Percentiles rank a stretch among this genome's conserved stretches.
phyloP scores from a whole-genome alignment of 129 eudicot species.

The Logfia minima region DNA sequence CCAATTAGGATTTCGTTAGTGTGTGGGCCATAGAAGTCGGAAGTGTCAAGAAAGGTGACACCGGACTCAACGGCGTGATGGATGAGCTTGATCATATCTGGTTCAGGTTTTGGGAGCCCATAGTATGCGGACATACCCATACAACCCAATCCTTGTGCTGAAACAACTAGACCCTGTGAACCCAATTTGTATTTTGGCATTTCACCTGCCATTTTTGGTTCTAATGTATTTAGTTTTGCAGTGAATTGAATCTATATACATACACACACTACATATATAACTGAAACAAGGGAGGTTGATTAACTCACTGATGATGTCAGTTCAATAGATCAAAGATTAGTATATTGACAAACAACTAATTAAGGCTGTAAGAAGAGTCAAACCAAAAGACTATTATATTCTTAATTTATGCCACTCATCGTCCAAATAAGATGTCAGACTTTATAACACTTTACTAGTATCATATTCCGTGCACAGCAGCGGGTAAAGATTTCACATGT shows the following conservation, averaged over 20 bases:
- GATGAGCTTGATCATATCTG: slow-evolving; percentile 50
- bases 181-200: slow-evolving; percentile 45
- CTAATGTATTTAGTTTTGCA: not conserved
- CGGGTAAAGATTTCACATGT: too few species aligned
- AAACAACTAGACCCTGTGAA: slow-evolving; percentile 56
- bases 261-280: not conserved
- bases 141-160: slow-evolving; percentile 63
- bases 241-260: not conserved
- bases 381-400: too few species aligned
- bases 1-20: slow-evolving; percentile 56
- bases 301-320: not conserved
- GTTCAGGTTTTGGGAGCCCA: slow-evolving; percentile 45
- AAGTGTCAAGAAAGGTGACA: slow-evolving; percentile 51
- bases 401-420: too few species aligned
- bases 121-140: slow-evolving; percentile 49
- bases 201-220: slow-evolving; percentile 20
- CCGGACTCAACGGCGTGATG: slow-evolving; percentile 51
- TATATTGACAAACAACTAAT: too few species aligned
- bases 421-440: not conserved
- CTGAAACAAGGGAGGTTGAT: not conserved
- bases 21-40: slow-evolving; percentile 56
- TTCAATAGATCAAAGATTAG: too few species aligned
- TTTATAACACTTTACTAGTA: too few species aligned
- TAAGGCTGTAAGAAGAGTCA: too few species aligned
- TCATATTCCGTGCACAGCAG: too few species aligned